These are phyloP conservation scores for Pyricularia sp. DNA, from an alignment of 2,329 filamentous ascomycete species.

Conservation along the genomic window DNA sequence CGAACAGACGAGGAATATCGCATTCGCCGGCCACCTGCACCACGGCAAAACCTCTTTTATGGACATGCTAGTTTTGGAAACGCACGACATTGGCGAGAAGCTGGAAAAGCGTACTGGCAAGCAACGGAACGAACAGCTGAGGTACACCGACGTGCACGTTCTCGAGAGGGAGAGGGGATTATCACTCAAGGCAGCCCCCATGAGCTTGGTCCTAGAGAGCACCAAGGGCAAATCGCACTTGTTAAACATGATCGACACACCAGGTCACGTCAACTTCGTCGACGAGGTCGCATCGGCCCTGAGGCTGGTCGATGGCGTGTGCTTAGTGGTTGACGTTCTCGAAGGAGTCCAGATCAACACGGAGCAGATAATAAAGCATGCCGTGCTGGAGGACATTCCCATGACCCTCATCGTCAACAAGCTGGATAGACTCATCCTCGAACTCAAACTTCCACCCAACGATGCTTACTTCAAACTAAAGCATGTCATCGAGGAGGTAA, in stretches of 20 bases:
- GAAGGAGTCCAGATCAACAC: conserved; percentile 99
- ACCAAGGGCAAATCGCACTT: conserved; percentile 91
- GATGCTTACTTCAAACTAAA: conserved; percentile 99
- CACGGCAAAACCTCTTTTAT: conserved; percentile 97
- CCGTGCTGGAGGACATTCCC: conserved; percentile 77
- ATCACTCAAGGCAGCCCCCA: conserved; percentile 85
- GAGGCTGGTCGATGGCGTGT: conserved; percentile 80
- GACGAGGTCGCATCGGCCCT: conserved; percentile 88
- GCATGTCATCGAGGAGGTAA: conserved; percentile 96
- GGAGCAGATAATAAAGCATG: conserved; percentile 93
- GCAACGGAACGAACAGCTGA: conserved; percentile 74
- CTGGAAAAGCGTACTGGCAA: conserved; percentile 71
- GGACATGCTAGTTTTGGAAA: conserved; percentile 96
- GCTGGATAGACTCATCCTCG: conserved; percentile 87
- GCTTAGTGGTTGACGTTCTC: conserved; percentile 87
- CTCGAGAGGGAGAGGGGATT: conserved; percentile 81
- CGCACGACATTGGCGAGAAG: conserved; percentile 71
- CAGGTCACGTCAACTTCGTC: conserved; percentile 95
- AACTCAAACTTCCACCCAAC: conserved; percentile 83
- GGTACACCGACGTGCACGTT: conserved; percentile 88
- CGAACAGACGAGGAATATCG: conserved; percentile 85
- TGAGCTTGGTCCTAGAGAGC: conserved; percentile 81
- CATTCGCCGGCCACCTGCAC: conserved; percentile 82
- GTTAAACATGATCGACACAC: conserved; percentile 89
- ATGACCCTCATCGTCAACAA: conserved; percentile 92